Evolutionary conservation across 176 grass and related monocot species (phyloP).

Genomic region (Eleusine indica): DNA sequence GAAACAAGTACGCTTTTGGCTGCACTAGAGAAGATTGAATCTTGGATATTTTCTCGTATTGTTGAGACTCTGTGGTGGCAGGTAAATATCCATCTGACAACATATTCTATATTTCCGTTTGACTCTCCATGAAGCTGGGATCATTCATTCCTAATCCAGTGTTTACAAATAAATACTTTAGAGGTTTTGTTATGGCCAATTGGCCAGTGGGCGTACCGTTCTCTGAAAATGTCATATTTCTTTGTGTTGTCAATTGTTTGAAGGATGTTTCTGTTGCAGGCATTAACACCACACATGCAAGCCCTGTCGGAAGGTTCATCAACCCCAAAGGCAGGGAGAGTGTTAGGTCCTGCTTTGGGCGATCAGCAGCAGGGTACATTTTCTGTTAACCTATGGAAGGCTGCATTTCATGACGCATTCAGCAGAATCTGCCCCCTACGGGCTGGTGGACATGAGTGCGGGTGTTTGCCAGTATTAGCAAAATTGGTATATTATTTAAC

Average conservation of each 20-base stretch:
- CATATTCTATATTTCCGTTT: not conserved
- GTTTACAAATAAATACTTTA: constrained; percentile 26
- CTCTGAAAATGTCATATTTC: constrained; percentile 16
- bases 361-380: constrained; percentile 75
- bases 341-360: constrained; percentile 67
- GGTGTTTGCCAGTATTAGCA: constrained; percentile 77
- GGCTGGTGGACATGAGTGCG: constrained; percentile 75
- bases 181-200: not conserved
- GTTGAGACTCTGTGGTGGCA: constrained; percentile 96
- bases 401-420: constrained; percentile 78
- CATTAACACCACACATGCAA: constrained; percentile 88
- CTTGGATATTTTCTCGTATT: constrained; percentile 90
- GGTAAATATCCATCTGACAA: constrained; percentile 55
- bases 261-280: constrained; percentile 61
- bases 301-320: constrained; percentile 52
- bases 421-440: constrained; percentile 84
- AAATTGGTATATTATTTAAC: constrained; percentile 76
- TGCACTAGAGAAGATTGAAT: constrained; percentile 88
- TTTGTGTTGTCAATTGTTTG: constrained; percentile 22
- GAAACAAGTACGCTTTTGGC: constrained; percentile 71
- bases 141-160: constrained; percentile 12
- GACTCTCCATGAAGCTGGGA: constrained; percentile 26
- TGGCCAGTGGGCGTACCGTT: not conserved
- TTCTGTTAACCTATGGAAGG: constrained; percentile 89
- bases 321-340: constrained; percentile 55